These are phyloP conservation scores for Pichia cephalocereana DNA, from an alignment of 805 yeast genomes.

Conservation along the genomic window DNA sequence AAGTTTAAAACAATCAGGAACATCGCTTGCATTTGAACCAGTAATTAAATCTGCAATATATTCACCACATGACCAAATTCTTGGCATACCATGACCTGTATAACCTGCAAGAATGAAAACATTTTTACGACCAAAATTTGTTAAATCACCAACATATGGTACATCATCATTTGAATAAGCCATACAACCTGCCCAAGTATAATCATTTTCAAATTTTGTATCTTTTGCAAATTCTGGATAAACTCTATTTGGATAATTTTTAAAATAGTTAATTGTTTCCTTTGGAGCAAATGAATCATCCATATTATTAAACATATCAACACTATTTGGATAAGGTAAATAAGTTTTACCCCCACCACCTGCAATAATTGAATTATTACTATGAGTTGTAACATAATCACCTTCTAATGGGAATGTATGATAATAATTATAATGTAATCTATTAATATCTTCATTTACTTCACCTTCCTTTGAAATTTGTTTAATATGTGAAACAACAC, in stretches of 20 bases:
- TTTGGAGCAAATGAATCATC: slow-evolving; percentile 28
- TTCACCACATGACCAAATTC: slow-evolving; percentile 32
- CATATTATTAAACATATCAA: slow-evolving; percentile 15
- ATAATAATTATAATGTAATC: slow-evolving; percentile 12
- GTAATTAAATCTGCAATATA: slow-evolving; percentile 26
- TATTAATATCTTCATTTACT: not conserved
- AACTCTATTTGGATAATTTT: slow-evolving; percentile 22
- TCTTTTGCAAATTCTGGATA: slow-evolving; percentile 13
- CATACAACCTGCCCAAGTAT: slow-evolving; percentile 39
- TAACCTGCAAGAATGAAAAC: slow-evolving; percentile 36
- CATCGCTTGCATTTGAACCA: not conserved
- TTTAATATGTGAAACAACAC: slow-evolving; percentile 24
- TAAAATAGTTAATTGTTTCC: slow-evolving; percentile 18
- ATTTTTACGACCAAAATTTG: slow-evolving; percentile 19
- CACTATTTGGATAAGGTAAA: slow-evolving; percentile 9
- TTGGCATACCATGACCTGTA: slow-evolving; percentile 46
- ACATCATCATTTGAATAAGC: slow-evolving; percentile 34
- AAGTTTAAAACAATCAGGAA: slow-evolving; percentile 7
- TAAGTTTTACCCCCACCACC: slow-evolving; percentile 25
- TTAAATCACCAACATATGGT: slow-evolving; percentile 37
- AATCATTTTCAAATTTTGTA: slow-evolving; percentile 24
- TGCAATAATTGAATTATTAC: slow-evolving; percentile 28
- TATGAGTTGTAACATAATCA: slow-evolving; percentile 25
- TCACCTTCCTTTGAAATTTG: not conserved
- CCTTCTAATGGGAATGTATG: slow-evolving; percentile 15